A percentile compares a stretch with the other conserved stretches of the same genome.
Conservation (phyloP, 1,139 yeast species). For the Hemisphaericaspora subhashii region DNA sequence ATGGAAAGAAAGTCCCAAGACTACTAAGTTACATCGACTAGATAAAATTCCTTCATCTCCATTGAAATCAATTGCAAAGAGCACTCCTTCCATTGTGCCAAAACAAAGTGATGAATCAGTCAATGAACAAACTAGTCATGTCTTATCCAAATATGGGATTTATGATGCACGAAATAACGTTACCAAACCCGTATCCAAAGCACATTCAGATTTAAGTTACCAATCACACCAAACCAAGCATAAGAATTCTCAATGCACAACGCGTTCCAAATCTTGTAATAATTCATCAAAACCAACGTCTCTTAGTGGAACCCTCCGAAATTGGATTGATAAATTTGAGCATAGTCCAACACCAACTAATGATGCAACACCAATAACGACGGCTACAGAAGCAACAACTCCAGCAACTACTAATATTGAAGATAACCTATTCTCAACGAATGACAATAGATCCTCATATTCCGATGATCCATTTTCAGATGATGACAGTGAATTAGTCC, state of each 20-base stretch:
- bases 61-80: no score
- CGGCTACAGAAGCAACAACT: conserved; percentile 27
- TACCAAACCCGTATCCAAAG: conserved; percentile 24
- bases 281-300: conserved; percentile 10
- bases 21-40: background rate
- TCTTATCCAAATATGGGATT: conserved; percentile 39
- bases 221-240: background rate
- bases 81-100: background rate
- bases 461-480: conserved; percentile 36
- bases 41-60: conserved; percentile 33
- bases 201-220: conserved; percentile 34
- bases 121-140: conserved; percentile 36
- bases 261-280: conserved; percentile 31
- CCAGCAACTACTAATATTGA: conserved; percentile 42
- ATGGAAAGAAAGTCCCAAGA: conserved; percentile 39
- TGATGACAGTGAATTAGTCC: conserved; percentile 30
- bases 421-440: conserved; percentile 17
- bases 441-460: background rate
- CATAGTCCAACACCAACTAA: background rate
- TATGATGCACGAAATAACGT: conserved; percentile 27
- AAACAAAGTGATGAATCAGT: conserved; percentile 13
- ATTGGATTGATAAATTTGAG: conserved; percentile 39
- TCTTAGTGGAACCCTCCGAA: conserved; percentile 19
- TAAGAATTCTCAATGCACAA: conserved; percentile 13
- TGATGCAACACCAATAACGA: background rate